phyloP scores from a whole-genome alignment of 768 basidiomycete genomes.

The Coprinellus micaceus region DNA sequence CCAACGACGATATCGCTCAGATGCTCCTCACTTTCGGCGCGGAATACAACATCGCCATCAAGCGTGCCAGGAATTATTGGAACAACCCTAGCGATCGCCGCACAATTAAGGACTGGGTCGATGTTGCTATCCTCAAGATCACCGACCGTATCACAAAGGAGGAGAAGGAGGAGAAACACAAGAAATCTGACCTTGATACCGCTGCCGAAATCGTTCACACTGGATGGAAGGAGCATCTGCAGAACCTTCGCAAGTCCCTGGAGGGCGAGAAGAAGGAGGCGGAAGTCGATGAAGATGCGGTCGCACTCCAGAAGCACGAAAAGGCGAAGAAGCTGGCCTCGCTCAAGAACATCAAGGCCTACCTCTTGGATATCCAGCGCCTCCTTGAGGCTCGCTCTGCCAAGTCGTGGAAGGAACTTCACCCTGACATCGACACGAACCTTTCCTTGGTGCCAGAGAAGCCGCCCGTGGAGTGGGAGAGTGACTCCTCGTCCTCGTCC shows the following conservation, averaged over 20 bases:
- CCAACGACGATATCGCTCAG: conserved; percentile 34
- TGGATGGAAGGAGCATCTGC: conserved; percentile 13
- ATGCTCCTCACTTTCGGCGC: conserved; percentile 38
- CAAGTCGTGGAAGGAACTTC: conserved; percentile 41
- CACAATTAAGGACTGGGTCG: conserved; percentile 39
- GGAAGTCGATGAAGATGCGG: neutral
- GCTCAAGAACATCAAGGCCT: conserved; percentile 25
- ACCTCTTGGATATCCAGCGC: conserved; percentile 32
- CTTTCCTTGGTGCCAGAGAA: neutral
- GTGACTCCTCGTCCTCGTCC: neutral
- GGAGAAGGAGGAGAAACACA: conserved; percentile 6
- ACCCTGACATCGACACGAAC: conserved; percentile 23
- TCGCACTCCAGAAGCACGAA: conserved; percentile 8
- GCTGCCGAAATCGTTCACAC: neutral
- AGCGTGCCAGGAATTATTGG: conserved; percentile 19
- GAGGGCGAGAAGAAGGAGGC: neutral
- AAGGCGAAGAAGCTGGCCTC: conserved; percentile 14
- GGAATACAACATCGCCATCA: conserved; percentile 30
- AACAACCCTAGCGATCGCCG: conserved; percentile 16
- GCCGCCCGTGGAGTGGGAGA: neutral
- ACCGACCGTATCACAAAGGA: conserved; percentile 19
- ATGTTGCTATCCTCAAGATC: conserved; percentile 24
- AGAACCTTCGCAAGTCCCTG: neutral
- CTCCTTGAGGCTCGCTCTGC: conserved; percentile 33
- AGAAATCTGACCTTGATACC: neutral